Evolutionary conservation across 2,329 filamentous ascomycete species (phyloP).

Genomic region (Aspergillus latus): DNA sequence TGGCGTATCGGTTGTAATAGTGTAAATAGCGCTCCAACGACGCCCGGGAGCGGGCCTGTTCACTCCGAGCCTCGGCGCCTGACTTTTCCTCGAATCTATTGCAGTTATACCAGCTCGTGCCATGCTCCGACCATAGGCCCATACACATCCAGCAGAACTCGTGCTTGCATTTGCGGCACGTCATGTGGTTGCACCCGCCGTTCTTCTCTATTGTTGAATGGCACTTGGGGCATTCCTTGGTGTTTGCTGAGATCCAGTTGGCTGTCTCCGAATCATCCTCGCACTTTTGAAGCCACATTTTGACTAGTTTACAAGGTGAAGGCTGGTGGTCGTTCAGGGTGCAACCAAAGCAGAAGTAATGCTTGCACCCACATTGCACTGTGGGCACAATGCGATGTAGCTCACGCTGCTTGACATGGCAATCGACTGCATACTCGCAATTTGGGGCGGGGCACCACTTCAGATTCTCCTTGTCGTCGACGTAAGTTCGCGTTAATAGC

Average conservation of each 20-base stretch:
- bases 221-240: slow-evolving; percentile 95
- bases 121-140: slow-evolving; percentile 97
- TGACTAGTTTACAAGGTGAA: slow-evolving; percentile 85
- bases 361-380: slow-evolving; percentile 78
- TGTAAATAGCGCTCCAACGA: slow-evolving; percentile 95
- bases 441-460: slow-evolving; percentile 99
- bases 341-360: slow-evolving; percentile 95
- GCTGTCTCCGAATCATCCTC: slow-evolving; percentile 97
- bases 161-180: slow-evolving; percentile 89
- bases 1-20: slow-evolving; percentile 98
- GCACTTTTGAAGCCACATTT: slow-evolving; percentile 96
- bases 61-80: slow-evolving; percentile 83
- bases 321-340: slow-evolving; percentile 87
- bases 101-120: slow-evolving; percentile 99
- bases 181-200: slow-evolving; percentile 97
- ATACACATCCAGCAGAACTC: slow-evolving; percentile 99
- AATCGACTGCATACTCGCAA: slow-evolving; percentile 90
- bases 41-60: slow-evolving; percentile 84
- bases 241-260: slow-evolving; percentile 99
- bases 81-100: slow-evolving; percentile 97
- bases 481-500: slow-evolving; percentile 88
- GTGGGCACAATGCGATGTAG: slow-evolving; percentile 83
- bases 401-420: slow-evolving; percentile 82
- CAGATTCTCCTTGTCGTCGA: slow-evolving; percentile 91
- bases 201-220: slow-evolving; percentile 99